phyloP scores from a whole-genome alignment of 495 filamentous ascomycete genomes.

The Beverwykella pulmonaria region DNA sequence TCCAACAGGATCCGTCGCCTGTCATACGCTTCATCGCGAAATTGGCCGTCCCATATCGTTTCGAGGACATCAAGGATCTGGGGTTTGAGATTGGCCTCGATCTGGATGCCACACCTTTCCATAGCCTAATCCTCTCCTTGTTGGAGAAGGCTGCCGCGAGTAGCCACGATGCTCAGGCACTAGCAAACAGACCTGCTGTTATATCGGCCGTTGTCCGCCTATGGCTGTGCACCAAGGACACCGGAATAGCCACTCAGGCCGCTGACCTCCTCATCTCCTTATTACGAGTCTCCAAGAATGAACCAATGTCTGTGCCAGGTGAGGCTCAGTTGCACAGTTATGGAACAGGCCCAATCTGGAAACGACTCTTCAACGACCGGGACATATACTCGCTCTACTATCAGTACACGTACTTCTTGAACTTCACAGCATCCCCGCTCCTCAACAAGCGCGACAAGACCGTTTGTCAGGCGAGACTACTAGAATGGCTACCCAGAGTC shows the following conservation, averaged over 20 bases:
- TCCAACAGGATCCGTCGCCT: constrained; percentile 37
- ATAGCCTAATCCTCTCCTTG: constrained; percentile 69
- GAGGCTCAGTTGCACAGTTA: constrained; percentile 7
- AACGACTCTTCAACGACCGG: constrained; percentile 42
- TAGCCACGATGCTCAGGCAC: constrained; percentile 65
- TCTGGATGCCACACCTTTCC: constrained; percentile 62
- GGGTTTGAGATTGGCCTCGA: constrained; percentile 52
- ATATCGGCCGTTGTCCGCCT: constrained; percentile 63
- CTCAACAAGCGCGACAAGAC: constrained; percentile 67
- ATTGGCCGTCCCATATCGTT: constrained; percentile 29
- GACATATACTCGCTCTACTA: constrained; percentile 66
- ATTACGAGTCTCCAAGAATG: constrained; percentile 65
- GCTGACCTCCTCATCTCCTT: constrained; percentile 68
- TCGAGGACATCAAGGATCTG: constrained; percentile 51
- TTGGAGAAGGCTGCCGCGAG: constrained; percentile 68
- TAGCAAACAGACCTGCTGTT: constrained; percentile 62
- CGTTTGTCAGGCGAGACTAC: constrained; percentile 74
- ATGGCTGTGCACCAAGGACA: constrained; percentile 72
- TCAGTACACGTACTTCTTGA: constrained; percentile 59
- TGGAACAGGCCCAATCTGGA: constrained; percentile 44
- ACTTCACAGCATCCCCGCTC: constrained; percentile 43
- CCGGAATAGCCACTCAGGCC: constrained; percentile 73
- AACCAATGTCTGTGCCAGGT: constrained; percentile 34
- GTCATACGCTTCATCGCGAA: constrained; percentile 24
- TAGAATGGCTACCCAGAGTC: constrained; percentile 70